These are phyloP conservation scores for Trametes pubescens DNA, from an alignment of 1,284 basidiomycete species.

Conservation along the genomic window DNA sequence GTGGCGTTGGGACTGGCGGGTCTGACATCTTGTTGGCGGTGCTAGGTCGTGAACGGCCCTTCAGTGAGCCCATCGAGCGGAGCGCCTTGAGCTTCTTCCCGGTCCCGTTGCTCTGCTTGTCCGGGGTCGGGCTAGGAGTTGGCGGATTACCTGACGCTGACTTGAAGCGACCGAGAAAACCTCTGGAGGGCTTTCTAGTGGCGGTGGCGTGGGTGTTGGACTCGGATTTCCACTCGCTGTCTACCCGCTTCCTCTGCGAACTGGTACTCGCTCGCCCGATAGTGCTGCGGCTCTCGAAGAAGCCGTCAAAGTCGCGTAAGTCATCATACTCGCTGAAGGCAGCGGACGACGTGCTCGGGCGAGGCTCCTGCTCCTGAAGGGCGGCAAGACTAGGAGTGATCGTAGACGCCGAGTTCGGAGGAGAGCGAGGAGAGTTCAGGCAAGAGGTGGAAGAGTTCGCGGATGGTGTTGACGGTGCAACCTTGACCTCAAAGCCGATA, in stretches of 20 bases:
- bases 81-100: constrained; percentile 73
- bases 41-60: constrained; percentile 54
- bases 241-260: constrained; percentile 45
- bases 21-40: constrained; percentile 30
- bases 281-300: constrained; percentile 82
- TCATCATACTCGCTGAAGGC: constrained; percentile 87
- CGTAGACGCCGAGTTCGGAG: constrained; percentile 26
- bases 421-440: constrained; percentile 21
- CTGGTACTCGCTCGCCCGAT: constrained; percentile 53
- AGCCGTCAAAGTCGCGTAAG: constrained; percentile 81
- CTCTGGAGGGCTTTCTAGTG: constrained; percentile 67
- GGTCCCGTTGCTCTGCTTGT: constrained; percentile 45
- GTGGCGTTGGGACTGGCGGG: constrained; percentile 37
- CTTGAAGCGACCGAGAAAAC: constrained; percentile 71
- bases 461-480: constrained; percentile 33
- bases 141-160: constrained; percentile 46
- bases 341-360: constrained; percentile 49
- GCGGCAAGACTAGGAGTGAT: constrained; percentile 21
- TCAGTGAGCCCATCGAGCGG: constrained; percentile 81
- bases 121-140: constrained; percentile 49
- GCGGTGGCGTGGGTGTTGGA: constrained; percentile 39
- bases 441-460: constrained; percentile 30
- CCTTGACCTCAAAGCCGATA: constrained; percentile 72
- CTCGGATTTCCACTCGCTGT: constrained; percentile 45
- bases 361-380: constrained; percentile 44